These are phyloP conservation scores for Forsythia suspensa DNA, from an alignment of 257 asterid species.

Conservation along the genomic window DNA sequence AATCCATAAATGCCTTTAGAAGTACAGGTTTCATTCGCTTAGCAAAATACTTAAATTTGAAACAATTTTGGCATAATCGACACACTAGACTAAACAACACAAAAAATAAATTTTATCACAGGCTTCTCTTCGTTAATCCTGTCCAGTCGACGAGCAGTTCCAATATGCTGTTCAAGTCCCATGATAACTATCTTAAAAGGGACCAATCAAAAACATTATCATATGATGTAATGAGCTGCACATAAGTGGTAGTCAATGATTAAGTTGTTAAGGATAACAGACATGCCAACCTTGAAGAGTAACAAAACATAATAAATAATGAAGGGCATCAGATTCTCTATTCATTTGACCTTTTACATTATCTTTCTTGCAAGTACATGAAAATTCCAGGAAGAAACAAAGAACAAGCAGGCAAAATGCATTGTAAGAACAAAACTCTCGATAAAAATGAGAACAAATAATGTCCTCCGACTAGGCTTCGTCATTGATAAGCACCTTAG, in stretches of 20 bases:
- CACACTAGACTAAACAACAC: not conserved
- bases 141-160: not conserved
- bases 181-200: not conserved
- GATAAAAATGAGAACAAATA: not conserved
- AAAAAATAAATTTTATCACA: not conserved
- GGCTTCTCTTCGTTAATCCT: not conserved
- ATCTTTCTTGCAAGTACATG: not conserved
- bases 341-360: constrained; percentile 23
- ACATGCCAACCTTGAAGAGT: constrained; percentile 37
- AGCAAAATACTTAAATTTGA: not conserved
- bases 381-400: not conserved
- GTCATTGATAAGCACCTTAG: not conserved
- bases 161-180: not conserved
- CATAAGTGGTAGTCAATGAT: constrained; percentile 34
- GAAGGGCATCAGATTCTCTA: constrained; percentile 28
- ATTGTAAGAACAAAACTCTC: not conserved
- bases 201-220: not conserved
- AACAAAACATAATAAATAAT: constrained; percentile 6
- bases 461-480: not conserved
- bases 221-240: constrained; percentile 30
- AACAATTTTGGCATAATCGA: too few relatives aligned
- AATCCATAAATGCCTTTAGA: not conserved
- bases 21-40: not conserved
- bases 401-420: not conserved
- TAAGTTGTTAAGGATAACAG: constrained; percentile 28